Conservation (phyloP, 768 basidiomycete genomes). For the Pulveroboletus sp. region DNA sequence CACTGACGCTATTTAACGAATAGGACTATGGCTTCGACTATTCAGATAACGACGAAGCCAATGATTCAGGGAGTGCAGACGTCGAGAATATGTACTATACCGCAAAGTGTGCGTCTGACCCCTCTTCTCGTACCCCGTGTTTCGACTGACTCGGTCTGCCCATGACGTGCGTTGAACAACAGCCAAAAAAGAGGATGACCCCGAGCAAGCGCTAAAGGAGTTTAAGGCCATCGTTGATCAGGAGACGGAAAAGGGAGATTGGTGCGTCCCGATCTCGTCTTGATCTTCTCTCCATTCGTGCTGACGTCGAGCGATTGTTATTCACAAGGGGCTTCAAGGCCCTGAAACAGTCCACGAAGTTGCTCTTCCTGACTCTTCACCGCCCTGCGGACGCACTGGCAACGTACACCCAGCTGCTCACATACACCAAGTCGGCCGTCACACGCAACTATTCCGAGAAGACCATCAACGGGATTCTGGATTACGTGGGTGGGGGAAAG, state of each 20-base stretch:
- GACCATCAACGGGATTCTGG: conserved; percentile 96
- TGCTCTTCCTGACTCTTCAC: conserved; percentile 76
- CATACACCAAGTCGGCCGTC: conserved; percentile 93
- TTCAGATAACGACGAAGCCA: conserved; percentile 83
- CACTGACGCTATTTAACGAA: conserved; percentile 9
- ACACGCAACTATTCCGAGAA: conserved; percentile 97
- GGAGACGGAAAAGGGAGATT: conserved; percentile 91
- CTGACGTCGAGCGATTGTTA: conserved; percentile 1
- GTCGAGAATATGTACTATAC: conserved; percentile 98
- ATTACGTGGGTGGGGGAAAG: conserved; percentile 92
- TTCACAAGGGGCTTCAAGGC: conserved; percentile 99
- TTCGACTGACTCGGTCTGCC: neutral
- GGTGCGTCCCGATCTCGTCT: conserved; percentile 47
- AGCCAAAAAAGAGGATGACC: conserved; percentile 94
- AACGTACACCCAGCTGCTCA: conserved; percentile 81
- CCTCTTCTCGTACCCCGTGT: neutral
- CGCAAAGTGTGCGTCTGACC: conserved; percentile 73
- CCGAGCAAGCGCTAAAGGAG: conserved; percentile 87
- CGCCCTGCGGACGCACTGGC: conserved; percentile 80
- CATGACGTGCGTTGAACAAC: neutral
- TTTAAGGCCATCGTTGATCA: conserved; percentile 85
- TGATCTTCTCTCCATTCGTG: neutral
- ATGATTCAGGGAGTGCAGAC: conserved; percentile 78
- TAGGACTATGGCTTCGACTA: conserved; percentile 97
- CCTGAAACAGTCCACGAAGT: conserved; percentile 94